Percentiles rank a stretch among this genome's conserved stretches.
Conservation (phyloP, 2,329 filamentous ascomycete species). For the Colletotrichum sp. region DNA sequence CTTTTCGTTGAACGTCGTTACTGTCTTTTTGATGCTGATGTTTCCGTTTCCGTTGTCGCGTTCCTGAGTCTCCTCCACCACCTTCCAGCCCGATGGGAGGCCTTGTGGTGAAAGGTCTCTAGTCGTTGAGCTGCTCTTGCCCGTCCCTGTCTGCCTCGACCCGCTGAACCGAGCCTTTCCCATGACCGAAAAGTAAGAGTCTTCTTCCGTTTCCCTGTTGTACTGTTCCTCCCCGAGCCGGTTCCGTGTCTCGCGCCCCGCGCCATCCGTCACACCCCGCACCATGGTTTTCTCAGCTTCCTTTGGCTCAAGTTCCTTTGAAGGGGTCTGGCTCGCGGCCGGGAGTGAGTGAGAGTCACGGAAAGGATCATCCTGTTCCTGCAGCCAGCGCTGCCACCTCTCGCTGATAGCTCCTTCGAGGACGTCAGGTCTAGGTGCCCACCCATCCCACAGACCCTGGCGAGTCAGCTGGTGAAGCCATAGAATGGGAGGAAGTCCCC, state of each 20-base stretch:
- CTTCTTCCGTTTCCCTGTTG: slow-evolving; percentile 11
- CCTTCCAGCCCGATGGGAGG: slow-evolving; percentile 14
- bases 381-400: slow-evolving; percentile 21
- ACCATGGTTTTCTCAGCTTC: background rate
- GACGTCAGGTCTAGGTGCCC: slow-evolving; percentile 16
- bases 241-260: background rate
- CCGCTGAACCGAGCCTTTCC: slow-evolving; percentile 6
- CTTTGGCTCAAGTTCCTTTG: background rate
- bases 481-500: slow-evolving; percentile 44
- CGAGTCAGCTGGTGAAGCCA: slow-evolving; percentile 38
- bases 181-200: slow-evolving; percentile 14
- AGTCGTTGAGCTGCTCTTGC: background rate
- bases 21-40: slow-evolving; percentile 12
- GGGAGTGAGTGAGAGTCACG: background rate
- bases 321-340: background rate
- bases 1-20: slow-evolving; percentile 19
- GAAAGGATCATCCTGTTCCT: slow-evolving; percentile 18
- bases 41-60: slow-evolving; percentile 20
- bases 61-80: slow-evolving; percentile 16
- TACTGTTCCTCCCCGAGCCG: background rate
- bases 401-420: slow-evolving; percentile 16
- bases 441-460: slow-evolving; percentile 23
- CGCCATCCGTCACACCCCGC: background rate
- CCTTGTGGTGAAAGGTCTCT: slow-evolving; percentile 1
- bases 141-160: background rate